Conservation (phyloP, 2,329 filamentous ascomycete species). For the Gnomoniopsis sp. region DNA sequence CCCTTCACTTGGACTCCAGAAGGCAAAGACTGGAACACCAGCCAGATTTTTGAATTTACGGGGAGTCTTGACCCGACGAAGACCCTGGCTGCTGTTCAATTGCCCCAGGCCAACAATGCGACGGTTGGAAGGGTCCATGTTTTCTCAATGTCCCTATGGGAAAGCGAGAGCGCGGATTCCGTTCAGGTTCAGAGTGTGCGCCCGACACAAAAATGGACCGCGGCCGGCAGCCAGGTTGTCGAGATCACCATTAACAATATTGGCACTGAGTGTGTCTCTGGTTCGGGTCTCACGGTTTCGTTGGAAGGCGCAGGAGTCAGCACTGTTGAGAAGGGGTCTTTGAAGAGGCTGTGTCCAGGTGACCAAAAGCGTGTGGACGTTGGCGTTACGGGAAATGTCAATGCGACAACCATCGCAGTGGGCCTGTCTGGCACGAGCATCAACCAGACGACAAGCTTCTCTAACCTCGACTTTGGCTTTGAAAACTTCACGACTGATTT, state of each 20-base stretch:
- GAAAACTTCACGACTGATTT: conserved; percentile 32
- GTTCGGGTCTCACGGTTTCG: conserved; percentile 27
- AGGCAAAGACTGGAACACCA: conserved; percentile 38
- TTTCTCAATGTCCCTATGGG: conserved; percentile 38
- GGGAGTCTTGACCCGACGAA: conserved; percentile 35
- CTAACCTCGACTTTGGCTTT: conserved; percentile 30
- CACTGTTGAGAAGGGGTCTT: conserved; percentile 35
- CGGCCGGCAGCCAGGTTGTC: conserved; percentile 34
- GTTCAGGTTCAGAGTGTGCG: conserved; percentile 36
- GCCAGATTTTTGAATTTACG: conserved; percentile 43
- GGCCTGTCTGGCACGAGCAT: conserved; percentile 20
- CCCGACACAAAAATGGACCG: conserved; percentile 40
- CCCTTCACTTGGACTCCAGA: conserved; percentile 37
- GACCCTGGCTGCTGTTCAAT: conserved; percentile 33
- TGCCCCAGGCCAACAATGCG: conserved; percentile 35
- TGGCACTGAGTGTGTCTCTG: conserved; percentile 32
- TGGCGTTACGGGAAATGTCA: conserved; percentile 25
- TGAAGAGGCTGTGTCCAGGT: conserved; percentile 40
- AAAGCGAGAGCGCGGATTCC: conserved; percentile 1
- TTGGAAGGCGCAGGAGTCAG: conserved; percentile 36
- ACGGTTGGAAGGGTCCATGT: conserved; percentile 37
- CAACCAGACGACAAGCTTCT: conserved; percentile 19
- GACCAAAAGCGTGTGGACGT: conserved; percentile 38
- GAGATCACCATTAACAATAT: conserved; percentile 37
- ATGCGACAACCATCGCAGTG: conserved; percentile 24